phyloP scores from a whole-genome alignment of 2,329 filamentous ascomycete species.

The Penicillium sp. region DNA sequence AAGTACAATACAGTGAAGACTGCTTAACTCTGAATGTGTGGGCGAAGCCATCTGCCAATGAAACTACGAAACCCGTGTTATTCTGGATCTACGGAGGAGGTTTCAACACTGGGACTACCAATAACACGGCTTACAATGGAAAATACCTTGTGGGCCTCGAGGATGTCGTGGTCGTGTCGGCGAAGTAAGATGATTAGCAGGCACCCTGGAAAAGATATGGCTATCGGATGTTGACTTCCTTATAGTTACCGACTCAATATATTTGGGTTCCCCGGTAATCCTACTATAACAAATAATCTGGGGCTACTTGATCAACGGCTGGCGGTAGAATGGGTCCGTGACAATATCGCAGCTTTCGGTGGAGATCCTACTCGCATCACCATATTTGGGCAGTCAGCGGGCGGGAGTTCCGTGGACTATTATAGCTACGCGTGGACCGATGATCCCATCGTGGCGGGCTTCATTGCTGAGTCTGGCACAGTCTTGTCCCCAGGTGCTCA shows the following conservation, averaged over 20 bases:
- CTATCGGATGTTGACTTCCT: neutral
- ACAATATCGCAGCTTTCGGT: constrained; percentile 73
- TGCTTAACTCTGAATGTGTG: constrained; percentile 8
- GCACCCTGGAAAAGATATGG: neutral
- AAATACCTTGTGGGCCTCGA: constrained; percentile 3
- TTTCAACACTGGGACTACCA: constrained; percentile 21
- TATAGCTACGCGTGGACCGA: constrained; percentile 9
- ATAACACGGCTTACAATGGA: constrained; percentile 6
- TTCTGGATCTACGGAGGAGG: constrained; percentile 70
- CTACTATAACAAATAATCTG: constrained; percentile 49
- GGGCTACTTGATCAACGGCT: constrained; percentile 70
- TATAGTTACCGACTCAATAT: constrained; percentile 8
- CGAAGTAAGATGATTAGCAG: constrained; percentile 1
- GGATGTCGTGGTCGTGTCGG: constrained; percentile 6
- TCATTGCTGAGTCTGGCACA: constrained; percentile 7
- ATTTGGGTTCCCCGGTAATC: constrained; percentile 6
- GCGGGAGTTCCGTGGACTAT: constrained; percentile 58
- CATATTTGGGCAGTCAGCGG: constrained; percentile 72
- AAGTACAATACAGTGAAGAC: constrained; percentile 9
- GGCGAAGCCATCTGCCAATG: constrained; percentile 4
- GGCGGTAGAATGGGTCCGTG: constrained; percentile 70
- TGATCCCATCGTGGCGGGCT: constrained; percentile 8
- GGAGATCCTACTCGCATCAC: constrained; percentile 76
- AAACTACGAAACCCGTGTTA: constrained; percentile 60
- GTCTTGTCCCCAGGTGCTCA: neutral